A percentile compares a stretch with the other conserved stretches of the same genome.
Evolutionary conservation across 805 yeast genomes (phyloP).

Genomic region (Zygotorulaspora sp.): DNA sequence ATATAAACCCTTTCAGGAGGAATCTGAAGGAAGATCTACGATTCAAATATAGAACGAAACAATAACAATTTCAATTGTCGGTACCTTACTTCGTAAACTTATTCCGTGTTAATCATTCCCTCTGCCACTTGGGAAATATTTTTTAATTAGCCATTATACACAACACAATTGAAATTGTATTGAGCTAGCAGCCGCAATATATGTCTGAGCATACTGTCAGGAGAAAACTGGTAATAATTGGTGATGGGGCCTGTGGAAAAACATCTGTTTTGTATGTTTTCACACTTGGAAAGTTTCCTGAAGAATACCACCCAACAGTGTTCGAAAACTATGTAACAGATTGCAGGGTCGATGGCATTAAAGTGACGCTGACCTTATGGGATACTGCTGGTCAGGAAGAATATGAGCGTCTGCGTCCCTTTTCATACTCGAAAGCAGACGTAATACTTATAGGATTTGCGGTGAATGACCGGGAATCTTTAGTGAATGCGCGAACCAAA

Average conservation of each 20-base stretch:
- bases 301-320: slow-evolving; percentile 90
- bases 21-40: no score
- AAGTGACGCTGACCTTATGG: slow-evolving; percentile 85
- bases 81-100: no score
- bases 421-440: slow-evolving; percentile 83
- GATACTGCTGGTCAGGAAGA: slow-evolving; percentile 98
- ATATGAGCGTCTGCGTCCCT: slow-evolving; percentile 82
- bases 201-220: slow-evolving; percentile 40
- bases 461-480: slow-evolving; percentile 75
- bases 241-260: slow-evolving; percentile 95
- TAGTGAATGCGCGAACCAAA: slow-evolving; percentile 74
- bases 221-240: slow-evolving; percentile 83
- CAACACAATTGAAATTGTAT: no score
- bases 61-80: no score
- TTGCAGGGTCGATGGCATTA: slow-evolving; percentile 89
- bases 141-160: no score
- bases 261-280: slow-evolving; percentile 87
- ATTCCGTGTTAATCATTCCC: no score
- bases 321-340: slow-evolving; percentile 93
- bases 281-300: slow-evolving; percentile 88
- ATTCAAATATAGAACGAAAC: no score
- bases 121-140: no score
- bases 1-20: no score
- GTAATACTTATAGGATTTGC: slow-evolving; percentile 84
- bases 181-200: no score